Conservation (phyloP, 345 rosid genomes). For the Citrus glauca region DNA sequence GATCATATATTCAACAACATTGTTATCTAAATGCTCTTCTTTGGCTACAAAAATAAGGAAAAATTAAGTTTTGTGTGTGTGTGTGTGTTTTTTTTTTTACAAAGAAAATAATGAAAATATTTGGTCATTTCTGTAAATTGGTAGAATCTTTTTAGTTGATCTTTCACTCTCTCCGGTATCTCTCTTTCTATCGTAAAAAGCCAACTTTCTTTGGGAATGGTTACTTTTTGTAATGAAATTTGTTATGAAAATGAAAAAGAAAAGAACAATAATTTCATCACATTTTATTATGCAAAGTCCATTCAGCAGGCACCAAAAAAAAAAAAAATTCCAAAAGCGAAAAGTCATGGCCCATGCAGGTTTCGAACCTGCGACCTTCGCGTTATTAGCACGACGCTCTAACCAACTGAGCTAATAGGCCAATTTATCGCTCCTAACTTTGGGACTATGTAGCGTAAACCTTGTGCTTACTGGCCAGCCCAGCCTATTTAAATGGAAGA, state of each 20-base stretch:
- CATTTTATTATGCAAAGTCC: neutral
- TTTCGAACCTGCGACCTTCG: constrained; percentile 47
- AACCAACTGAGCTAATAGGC: constrained; percentile 45
- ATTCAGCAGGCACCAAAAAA: neutral
- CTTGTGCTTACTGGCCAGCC: neutral
- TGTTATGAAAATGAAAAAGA: neutral
- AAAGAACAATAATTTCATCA: neutral
- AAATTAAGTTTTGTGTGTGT: too few relatives aligned
- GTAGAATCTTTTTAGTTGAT: neutral
- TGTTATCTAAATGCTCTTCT: too few relatives aligned
- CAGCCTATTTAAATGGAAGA: neutral
- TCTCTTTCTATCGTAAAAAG: neutral
- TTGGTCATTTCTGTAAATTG: too few relatives aligned
- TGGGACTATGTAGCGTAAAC: accelerated
- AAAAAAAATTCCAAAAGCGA: neutral
- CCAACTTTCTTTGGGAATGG: neutral
- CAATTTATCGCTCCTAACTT: neutral
- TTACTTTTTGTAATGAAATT: neutral
- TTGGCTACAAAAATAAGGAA: too few relatives aligned
- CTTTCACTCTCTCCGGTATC: neutral
- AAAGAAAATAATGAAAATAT: too few relatives aligned
- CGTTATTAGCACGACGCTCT: constrained; percentile 49
- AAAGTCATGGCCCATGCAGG: constrained; percentile 41
- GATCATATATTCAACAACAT: too few relatives aligned
- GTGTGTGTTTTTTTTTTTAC: too few relatives aligned